Conservation (phyloP, 768 basidiomycete genomes). For the Pisolithus microcarpus region DNA sequence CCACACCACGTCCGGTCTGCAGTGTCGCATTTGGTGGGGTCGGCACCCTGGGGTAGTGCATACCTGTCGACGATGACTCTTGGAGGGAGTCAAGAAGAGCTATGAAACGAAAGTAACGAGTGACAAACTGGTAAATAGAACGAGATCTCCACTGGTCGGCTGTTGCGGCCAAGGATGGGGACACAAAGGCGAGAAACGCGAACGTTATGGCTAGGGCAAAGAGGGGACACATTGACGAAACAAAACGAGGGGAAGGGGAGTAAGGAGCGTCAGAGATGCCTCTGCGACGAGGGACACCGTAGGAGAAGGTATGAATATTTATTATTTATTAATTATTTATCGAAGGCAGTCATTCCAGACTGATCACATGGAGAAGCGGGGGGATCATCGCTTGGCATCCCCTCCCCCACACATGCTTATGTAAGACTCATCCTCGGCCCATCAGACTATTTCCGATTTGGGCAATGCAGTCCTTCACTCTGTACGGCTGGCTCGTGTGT, state of each 20-base stretch:
- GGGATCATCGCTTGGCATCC: no score
- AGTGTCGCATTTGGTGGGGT: conserved; percentile 49
- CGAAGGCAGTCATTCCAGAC: no score
- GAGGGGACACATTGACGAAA: not conserved
- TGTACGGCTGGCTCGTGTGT: conserved; percentile 58
- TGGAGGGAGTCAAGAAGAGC: not conserved
- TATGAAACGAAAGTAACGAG: not conserved
- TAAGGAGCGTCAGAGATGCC: not conserved
- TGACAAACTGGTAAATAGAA: conserved; percentile 70
- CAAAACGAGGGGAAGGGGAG: not conserved
- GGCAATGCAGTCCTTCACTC: conserved; percentile 36
- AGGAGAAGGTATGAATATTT: not conserved
- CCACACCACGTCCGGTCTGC: conserved; percentile 68
- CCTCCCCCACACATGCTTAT: no score
- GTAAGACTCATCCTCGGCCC: no score
- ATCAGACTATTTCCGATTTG: not conserved
- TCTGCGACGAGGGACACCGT: not conserved
- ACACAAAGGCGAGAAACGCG: not conserved
- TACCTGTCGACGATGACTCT: conserved; percentile 74
- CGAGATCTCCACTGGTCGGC: conserved; percentile 70
- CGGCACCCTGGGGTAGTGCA: conserved; percentile 53
- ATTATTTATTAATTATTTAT: no score
- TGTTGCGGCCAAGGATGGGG: conserved; percentile 40
- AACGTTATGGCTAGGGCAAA: not conserved
- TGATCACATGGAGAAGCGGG: no score